phyloP scores from a whole-genome alignment of 805 yeast genomes.

The Candida chilensis region DNA sequence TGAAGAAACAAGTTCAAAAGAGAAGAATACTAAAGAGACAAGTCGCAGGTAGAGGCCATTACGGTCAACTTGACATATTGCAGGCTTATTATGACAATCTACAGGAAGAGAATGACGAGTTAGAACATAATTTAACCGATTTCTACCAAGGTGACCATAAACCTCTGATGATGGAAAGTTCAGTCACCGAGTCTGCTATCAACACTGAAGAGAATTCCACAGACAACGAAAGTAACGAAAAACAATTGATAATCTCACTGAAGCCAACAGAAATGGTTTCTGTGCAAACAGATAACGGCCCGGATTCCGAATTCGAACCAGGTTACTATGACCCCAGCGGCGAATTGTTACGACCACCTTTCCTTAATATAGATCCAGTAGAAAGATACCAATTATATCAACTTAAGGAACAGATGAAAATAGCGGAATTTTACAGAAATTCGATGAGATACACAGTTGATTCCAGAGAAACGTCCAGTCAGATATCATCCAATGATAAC shows the following conservation, averaged over 20 bases:
- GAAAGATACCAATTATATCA: constrained; percentile 31
- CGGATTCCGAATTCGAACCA: not conserved
- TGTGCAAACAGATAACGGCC: not conserved
- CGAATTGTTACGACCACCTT: constrained; percentile 30
- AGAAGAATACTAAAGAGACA: no score
- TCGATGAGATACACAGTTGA: constrained; percentile 27
- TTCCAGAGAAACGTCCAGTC: constrained; percentile 23
- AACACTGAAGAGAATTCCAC: not conserved
- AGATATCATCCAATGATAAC: constrained; percentile 2
- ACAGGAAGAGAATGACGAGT: constrained; percentile 4
- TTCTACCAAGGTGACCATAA: not conserved
- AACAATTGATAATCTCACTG: not conserved
- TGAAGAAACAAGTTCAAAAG: no score
- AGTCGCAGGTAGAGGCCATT: no score
- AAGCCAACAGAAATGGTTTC: not conserved
- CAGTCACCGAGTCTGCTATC: not conserved
- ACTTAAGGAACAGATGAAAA: constrained; percentile 25
- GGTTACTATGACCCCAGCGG: constrained; percentile 25
- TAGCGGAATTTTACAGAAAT: constrained; percentile 19
- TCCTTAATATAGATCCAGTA: constrained; percentile 30
- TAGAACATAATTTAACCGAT: constrained; percentile 5
- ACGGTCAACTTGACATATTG: constrained; percentile 1
- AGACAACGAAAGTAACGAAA: not conserved
- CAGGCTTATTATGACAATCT: not conserved
- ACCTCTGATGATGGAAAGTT: not conserved